Conservation (phyloP, 495 filamentous ascomycete species). For the Annulohypoxylon stygium region DNA sequence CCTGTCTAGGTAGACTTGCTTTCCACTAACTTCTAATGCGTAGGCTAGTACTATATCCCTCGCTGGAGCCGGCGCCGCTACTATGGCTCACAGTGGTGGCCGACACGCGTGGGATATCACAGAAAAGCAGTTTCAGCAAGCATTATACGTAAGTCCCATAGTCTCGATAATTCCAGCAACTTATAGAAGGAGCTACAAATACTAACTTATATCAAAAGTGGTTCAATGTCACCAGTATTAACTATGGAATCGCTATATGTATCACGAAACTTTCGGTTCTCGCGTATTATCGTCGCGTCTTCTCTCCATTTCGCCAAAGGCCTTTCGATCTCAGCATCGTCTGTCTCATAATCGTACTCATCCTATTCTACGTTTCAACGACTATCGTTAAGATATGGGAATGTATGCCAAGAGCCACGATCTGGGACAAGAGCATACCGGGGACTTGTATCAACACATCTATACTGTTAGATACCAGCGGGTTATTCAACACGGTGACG, state of each 20-base stretch:
- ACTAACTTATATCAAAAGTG: constrained; percentile 36
- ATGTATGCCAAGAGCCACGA: constrained; percentile 1
- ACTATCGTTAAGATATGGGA: constrained; percentile 33
- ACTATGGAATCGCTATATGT: constrained; percentile 56
- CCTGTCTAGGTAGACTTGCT: neutral
- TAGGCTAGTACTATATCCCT: neutral
- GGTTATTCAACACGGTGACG: constrained; percentile 24
- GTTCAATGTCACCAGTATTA: constrained; percentile 54
- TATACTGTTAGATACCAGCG: constrained; percentile 16
- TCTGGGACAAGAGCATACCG: neutral
- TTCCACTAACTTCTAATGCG: neutral
- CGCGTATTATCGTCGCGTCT: constrained; percentile 56
- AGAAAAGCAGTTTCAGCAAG: constrained; percentile 32
- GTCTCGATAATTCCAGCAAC: neutral
- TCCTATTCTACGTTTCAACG: constrained; percentile 4
- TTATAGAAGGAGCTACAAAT: neutral
- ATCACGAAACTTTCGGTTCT: constrained; percentile 59
- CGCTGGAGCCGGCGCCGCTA: constrained; percentile 16
- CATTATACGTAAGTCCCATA: constrained; percentile 17
- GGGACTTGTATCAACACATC: neutral
- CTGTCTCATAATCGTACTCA: constrained; percentile 50
- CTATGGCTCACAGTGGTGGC: constrained; percentile 52
- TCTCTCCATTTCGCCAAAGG: constrained; percentile 50
- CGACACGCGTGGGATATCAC: constrained; percentile 55
- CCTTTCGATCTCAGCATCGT: constrained; percentile 52